Percentiles rank a stretch among this genome's conserved stretches.
These are phyloP conservation scores for Xerocomus brunneocitrinus DNA, from an alignment of 768 basidiomycete genomes.

Conservation along the genomic window DNA sequence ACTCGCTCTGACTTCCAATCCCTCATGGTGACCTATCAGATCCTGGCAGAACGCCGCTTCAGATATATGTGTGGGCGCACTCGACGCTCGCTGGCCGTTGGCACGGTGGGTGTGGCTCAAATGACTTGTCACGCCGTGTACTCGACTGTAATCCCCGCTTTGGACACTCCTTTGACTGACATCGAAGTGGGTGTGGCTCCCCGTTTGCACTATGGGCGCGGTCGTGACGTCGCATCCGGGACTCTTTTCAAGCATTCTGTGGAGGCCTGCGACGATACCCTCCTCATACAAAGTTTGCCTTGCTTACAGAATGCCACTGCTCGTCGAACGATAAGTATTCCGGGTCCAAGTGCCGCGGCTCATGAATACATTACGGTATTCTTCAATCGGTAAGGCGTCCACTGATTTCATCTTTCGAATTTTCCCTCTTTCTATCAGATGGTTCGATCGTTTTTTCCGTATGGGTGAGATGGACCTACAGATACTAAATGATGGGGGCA, in stretches of 20 bases:
- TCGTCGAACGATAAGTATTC: background rate
- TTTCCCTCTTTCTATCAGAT: background rate
- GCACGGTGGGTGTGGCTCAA: background rate
- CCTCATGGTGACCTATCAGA: background rate
- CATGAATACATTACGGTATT: background rate
- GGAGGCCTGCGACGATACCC: background rate
- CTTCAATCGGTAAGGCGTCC: constrained; percentile 6
- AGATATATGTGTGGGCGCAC: background rate
- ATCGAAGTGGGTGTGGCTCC: background rate
- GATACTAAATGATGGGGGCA: background rate
- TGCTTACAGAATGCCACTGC: background rate
- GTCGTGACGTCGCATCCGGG: background rate
- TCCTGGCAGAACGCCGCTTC: background rate
- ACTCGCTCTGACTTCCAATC: background rate
- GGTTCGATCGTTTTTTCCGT: background rate
- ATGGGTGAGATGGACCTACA: constrained; percentile 10
- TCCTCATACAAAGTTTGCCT: background rate
- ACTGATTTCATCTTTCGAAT: background rate
- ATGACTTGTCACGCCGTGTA: background rate
- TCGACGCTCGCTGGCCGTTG: background rate
- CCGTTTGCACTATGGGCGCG: background rate
- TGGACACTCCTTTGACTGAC: background rate
- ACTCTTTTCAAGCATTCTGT: background rate
- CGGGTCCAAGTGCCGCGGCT: background rate
- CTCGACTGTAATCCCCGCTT: background rate